Evolutionary conservation across 352 stramenopile species (phyloP).

Genomic region (Pythium sukuiense): DNA sequence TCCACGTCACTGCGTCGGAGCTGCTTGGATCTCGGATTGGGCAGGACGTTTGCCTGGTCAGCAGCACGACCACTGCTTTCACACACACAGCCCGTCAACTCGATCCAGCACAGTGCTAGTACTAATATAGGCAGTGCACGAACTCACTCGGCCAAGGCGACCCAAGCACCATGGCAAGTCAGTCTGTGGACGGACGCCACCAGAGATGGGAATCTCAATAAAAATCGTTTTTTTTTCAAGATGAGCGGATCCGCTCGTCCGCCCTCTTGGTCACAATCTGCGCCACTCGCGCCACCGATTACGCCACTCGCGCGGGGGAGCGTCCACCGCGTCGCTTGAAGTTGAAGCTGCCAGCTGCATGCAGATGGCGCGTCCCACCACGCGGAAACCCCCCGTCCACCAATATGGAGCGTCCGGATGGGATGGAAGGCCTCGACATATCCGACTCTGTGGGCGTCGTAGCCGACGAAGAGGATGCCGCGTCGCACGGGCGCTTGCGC

Average conservation of each 20-base stretch:
- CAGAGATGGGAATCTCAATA: background rate
- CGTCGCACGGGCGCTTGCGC: background rate
- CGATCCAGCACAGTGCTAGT: too few species aligned
- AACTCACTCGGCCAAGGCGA: background rate
- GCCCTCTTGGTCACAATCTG: conserved; percentile 13
- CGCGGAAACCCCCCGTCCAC: background rate
- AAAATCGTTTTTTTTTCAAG: conserved; percentile 19
- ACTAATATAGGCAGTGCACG: too few species aligned
- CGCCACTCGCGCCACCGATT: conserved; percentile 15
- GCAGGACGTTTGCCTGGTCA: background rate
- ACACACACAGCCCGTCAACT: background rate
- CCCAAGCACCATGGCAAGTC: background rate
- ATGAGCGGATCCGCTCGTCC: conserved; percentile 19
- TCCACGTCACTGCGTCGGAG: background rate
- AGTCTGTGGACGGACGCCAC: background rate
- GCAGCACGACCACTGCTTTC: background rate
- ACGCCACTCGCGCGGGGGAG: conserved; percentile 6
- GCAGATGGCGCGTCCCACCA: background rate
- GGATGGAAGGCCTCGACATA: background rate
- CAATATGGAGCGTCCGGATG: conserved; percentile 5
- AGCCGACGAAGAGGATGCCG: background rate
- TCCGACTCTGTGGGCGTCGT: background rate
- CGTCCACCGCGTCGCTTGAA: conserved; percentile 18
- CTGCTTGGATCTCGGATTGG: background rate
- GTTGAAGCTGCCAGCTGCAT: conserved; percentile 28